phyloP scores from a whole-genome alignment of 495 filamentous ascomycete species.

The Talaromyces trachyspermus region DNA sequence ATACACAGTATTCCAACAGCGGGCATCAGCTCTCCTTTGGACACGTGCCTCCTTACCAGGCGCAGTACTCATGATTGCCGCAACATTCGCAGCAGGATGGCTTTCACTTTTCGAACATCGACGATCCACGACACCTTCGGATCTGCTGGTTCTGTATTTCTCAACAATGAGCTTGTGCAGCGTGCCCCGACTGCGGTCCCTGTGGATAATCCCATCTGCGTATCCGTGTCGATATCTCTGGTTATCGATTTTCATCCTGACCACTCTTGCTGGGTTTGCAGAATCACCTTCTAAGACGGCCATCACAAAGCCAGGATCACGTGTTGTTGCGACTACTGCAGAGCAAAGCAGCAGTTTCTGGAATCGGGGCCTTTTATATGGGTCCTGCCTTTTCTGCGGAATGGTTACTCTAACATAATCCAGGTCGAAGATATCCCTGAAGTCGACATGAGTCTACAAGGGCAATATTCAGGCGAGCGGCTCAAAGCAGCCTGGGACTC shows the following conservation, averaged over 20 bases:
- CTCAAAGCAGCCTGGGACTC: not conserved
- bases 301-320: slow-evolving; percentile 34
- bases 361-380: slow-evolving; percentile 45
- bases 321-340: slow-evolving; percentile 38
- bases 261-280: slow-evolving; percentile 40
- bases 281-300: slow-evolving; percentile 49
- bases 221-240: slow-evolving; percentile 29
- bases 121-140: slow-evolving; percentile 48
- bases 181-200: slow-evolving; percentile 43
- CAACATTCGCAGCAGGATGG: slow-evolving; percentile 28
- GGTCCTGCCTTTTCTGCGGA: slow-evolving; percentile 46
- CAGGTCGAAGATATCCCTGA: not conserved
- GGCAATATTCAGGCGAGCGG: not conserved
- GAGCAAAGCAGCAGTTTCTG: slow-evolving; percentile 52
- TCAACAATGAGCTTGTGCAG: slow-evolving; percentile 52
- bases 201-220: slow-evolving; percentile 45
- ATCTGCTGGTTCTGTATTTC: slow-evolving; percentile 53
- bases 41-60: slow-evolving; percentile 41
- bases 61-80: slow-evolving; percentile 35
- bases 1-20: slow-evolving; percentile 13
- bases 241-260: slow-evolving; percentile 44
- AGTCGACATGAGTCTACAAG: not conserved
- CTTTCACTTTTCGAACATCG: slow-evolving; percentile 53
- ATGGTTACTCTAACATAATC: not conserved
- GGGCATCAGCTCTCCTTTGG: slow-evolving; percentile 9